Evolutionary conservation across 2,329 filamentous ascomycete species (phyloP), one percentile per base, ranked within the genome.

Genomic region (Ceratocystis lukuohia): DNA sequence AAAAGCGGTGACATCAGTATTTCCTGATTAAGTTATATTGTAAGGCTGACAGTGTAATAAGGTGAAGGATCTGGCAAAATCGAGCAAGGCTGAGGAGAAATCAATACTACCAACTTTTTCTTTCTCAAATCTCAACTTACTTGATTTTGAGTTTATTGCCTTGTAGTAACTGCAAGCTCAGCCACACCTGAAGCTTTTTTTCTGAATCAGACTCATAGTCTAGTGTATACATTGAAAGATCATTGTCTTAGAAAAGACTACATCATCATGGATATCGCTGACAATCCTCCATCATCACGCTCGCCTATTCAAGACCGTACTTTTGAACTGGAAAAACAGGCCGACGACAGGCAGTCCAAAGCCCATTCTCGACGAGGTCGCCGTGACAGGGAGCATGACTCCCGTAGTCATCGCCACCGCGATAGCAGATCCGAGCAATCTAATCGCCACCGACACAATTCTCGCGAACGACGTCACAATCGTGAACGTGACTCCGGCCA

Each of bases 371-470:
- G 56, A 37, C 56, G 56, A 37, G 5, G 17, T n/a, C 28, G 20
- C 6, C 62, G 20, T 1, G 45, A 64, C n/a, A 64, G 53, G 28
- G 30, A 64, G 8, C 33, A 33, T 30, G 17, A 17, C 45, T 46
- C 20, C 15, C 61, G 44, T 17, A 25, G 46, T 7, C 10, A 56
- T 5, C 44, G 53, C 20, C 28, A 33, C 25, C 66, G 56, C 20
- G 53, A 64, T 44, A 53, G 61, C 28, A 37, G 30, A n/a, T n/a
- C 20, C 30, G 25, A 64, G n/a, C 33, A n/a, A 45, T 65, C 50
- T 56, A 62, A 30, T n/a, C 65, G 44, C 53, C 62, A 48, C 22
- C 61, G 56, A 41, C 37, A 45, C 30, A 62, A 45, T 12, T 67
- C 66, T 46, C 44, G 45, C 1, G 37, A 59, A 17, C 20, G 50